Evolutionary conservation across 352 stramenopile species (phyloP).

Genomic region (Globisporangium sylvaticum): DNA sequence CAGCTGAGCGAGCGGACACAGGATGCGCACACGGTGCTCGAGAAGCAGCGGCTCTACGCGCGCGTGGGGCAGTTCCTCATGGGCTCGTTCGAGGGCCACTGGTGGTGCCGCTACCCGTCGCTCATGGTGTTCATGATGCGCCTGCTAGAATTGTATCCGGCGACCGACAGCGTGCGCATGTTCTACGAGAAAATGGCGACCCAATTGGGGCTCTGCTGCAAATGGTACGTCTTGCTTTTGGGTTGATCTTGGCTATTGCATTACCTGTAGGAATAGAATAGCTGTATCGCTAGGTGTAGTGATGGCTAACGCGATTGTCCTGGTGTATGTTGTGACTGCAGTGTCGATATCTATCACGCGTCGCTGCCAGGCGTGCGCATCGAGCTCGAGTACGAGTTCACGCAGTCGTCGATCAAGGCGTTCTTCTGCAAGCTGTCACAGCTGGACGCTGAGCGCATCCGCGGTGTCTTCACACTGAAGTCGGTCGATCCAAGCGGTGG

Average conservation of each 20-base stretch:
- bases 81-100: conserved; percentile 59
- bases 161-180: conserved; percentile 60
- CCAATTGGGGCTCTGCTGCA: conserved; percentile 53
- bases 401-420: conserved; percentile 52
- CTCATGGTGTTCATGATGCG: conserved; percentile 89
- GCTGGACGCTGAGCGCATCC: conserved; percentile 66
- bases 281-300: not conserved
- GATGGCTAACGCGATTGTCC: not conserved
- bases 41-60: conserved; percentile 75
- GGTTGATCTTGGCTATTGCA: not conserved
- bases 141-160: conserved; percentile 73
- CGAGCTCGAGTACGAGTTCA: conserved; percentile 81
- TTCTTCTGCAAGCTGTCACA: conserved; percentile 79
- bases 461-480: conserved; percentile 38
- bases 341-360: conserved; percentile 83
- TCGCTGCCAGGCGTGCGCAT: conserved; percentile 65
- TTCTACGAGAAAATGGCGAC: conserved; percentile 74
- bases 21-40: conserved; percentile 26
- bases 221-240: conserved; percentile 40
- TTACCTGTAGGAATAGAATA: not conserved
- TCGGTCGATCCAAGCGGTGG: not conserved
- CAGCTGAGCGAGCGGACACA: conserved; percentile 26
- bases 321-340: conserved; percentile 24
- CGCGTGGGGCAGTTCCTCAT: conserved; percentile 79
- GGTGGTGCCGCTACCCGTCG: conserved; percentile 74